phyloP scores from a whole-genome alignment of 2,329 filamentous ascomycete genomes.

The Sporothrix mexicana region DNA sequence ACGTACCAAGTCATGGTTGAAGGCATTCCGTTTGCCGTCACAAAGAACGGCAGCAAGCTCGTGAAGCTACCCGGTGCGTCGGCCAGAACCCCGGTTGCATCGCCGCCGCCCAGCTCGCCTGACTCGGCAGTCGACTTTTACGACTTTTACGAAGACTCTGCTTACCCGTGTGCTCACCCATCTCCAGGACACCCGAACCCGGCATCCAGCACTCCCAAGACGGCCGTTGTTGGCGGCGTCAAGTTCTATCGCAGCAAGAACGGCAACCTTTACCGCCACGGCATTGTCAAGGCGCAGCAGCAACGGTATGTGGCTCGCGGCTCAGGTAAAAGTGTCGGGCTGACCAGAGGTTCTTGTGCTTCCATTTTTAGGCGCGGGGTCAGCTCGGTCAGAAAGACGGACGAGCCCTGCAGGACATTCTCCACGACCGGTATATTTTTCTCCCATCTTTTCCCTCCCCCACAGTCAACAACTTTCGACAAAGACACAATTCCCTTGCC shows the following conservation, averaged over 20 bases:
- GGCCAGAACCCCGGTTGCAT: neutral
- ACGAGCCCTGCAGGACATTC: slow-evolving; percentile 75
- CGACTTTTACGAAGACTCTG: slow-evolving; percentile 35
- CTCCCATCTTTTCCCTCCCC: slow-evolving; percentile 37
- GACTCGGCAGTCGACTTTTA: neutral
- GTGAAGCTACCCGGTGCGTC: slow-evolving; percentile 72
- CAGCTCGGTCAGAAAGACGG: slow-evolving; percentile 66
- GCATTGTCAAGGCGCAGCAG: slow-evolving; percentile 71
- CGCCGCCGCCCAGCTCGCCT: neutral
- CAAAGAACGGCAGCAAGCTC: slow-evolving; percentile 81
- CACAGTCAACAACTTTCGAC: neutral
- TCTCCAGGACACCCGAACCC: slow-evolving; percentile 63
- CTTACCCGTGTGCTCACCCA: slow-evolving; percentile 41
- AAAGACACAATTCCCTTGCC: neutral
- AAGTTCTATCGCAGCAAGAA: slow-evolving; percentile 85
- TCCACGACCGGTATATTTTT: slow-evolving; percentile 69
- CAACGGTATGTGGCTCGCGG: slow-evolving; percentile 67
- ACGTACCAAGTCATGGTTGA: slow-evolving; percentile 69
- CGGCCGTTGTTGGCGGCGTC: slow-evolving; percentile 73
- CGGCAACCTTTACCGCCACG: slow-evolving; percentile 81
- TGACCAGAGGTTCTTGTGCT: slow-evolving; percentile 44
- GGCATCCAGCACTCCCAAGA: slow-evolving; percentile 74
- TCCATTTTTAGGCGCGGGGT: slow-evolving; percentile 54
- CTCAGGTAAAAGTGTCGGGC: slow-evolving; percentile 41
- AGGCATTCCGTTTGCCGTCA: slow-evolving; percentile 74